Percentiles rank a stretch among this genome's conserved stretches.
Evolutionary conservation across 192 early-diverging fungal species (phyloP).

Genomic region (Coemansia guatemalensis): DNA sequence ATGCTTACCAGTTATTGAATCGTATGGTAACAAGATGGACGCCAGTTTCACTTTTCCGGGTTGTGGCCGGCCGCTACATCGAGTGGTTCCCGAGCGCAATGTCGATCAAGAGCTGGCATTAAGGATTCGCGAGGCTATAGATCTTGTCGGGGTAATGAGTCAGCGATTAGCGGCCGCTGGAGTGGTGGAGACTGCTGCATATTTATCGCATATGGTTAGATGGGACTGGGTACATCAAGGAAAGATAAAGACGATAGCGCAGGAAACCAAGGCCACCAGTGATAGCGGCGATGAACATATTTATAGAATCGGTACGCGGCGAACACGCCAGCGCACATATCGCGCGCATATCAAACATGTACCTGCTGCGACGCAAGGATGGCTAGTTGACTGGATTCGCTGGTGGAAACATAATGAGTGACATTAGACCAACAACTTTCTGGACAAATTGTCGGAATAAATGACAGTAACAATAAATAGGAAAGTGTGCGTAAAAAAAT

Average conservation of each 20-base stretch:
- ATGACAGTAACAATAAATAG: background rate
- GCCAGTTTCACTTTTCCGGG: background rate
- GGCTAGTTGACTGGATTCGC: constrained; percentile 17
- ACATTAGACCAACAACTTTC: background rate
- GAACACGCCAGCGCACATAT: constrained; percentile 42
- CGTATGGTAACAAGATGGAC: too few species aligned
- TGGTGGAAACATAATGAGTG: background rate
- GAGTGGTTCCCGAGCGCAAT: background rate
- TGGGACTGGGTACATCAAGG: constrained; percentile 46
- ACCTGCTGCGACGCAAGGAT: constrained; percentile 21
- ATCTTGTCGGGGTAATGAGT: background rate
- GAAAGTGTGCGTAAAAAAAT: background rate
- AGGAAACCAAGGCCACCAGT: background rate
- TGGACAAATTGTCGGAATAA: background rate
- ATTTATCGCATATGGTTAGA: constrained; percentile 31
- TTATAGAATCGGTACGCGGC: constrained; percentile 30
- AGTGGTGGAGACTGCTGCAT: constrained; percentile 20
- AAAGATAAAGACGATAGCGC: constrained; percentile 3
- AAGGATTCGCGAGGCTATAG: background rate
- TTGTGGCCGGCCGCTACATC: background rate
- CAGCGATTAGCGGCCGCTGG: background rate
- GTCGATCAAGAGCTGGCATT: background rate
- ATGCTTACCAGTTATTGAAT: background rate
- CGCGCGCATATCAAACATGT: constrained; percentile 41
- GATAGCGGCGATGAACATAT: constrained; percentile 10